Percentiles rank a stretch among this genome's conserved stretches.
phyloP scores from a whole-genome alignment of 208 protist species.

The Leishmania gerbilli region DNA sequence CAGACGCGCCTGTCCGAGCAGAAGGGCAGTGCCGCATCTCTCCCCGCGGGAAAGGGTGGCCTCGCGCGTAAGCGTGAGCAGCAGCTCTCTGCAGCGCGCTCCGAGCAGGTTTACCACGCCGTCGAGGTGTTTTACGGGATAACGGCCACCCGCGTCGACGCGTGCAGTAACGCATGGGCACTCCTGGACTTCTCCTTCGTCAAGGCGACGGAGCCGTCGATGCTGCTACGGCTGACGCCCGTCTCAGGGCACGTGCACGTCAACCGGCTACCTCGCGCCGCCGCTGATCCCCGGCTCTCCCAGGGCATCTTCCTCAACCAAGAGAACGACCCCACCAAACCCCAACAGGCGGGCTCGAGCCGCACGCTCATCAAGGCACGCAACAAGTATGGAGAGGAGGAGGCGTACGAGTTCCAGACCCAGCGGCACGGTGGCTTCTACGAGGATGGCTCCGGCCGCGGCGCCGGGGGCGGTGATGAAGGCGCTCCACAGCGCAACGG shows the following conservation, averaged over 20 bases:
- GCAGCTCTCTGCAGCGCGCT: constrained; percentile 3
- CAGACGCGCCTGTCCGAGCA: constrained; percentile 17
- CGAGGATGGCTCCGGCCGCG: neutral
- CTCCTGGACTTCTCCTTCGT: constrained; percentile 69
- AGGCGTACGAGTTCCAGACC: constrained; percentile 86
- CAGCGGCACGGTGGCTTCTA: constrained; percentile 47
- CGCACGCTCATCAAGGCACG: constrained; percentile 83
- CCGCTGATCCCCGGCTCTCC: constrained; percentile 49
- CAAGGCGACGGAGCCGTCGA: constrained; percentile 32
- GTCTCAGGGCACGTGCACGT: constrained; percentile 53
- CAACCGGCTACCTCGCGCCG: constrained; percentile 26
- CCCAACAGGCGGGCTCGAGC: constrained; percentile 3
- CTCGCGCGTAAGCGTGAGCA: neutral
- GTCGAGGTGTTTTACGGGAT: constrained; percentile 55
- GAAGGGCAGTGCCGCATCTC: neutral
- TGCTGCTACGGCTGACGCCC: constrained; percentile 49
- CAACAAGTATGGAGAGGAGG: constrained; percentile 87
- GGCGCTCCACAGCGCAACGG: neutral
- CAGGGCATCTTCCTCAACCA: constrained; percentile 78
- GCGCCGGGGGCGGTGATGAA: neutral
- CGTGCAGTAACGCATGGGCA: constrained; percentile 35
- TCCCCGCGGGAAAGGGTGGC: neutral
- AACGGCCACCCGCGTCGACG: constrained; percentile 42
- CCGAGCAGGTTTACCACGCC: constrained; percentile 37
- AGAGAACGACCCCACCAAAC: constrained; percentile 61